Evolutionary conservation across 2,329 filamentous ascomycete genomes (phyloP), one percentile per base, ranked within the genome.

Genomic region (Penicillium olsonii): DNA sequence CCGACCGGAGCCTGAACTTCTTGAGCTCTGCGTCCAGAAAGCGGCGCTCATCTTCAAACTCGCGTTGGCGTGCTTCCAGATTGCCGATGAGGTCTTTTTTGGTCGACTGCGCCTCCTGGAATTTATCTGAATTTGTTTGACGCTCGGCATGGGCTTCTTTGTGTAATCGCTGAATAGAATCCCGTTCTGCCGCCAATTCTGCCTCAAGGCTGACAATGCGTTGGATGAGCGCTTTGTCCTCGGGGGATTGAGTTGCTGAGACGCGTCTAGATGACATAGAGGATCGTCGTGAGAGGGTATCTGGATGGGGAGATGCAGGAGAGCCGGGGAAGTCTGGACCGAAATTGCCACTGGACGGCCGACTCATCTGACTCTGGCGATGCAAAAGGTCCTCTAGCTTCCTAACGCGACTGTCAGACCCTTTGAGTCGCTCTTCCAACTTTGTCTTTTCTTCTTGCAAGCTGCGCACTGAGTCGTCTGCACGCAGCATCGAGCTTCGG

Each of bases 81-180:
- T 99, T 99, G 57, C 90, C 87, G 72, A 99, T 84, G 9, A 99
- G 82, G 68, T 97, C 94, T 61, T 88, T 88, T 70, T 99, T 99
- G 1, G 88, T 96, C 2, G 90, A 92, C 60, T 94, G 90, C 5
- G 84, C 89, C 68, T 97, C 92, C 55, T 94, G 84, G 53, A 96
- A 63, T 77, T 82, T 74, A 81, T 85, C 64, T 82, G 82, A 60
- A 83, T 80, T 60, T 76, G 81, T 65, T 82, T 83, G 58, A 79
- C 81, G 42, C 77, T 82, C 56, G 68, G 76, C 73, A 45, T 81
- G 78, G 3, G 87, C 79, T 53, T 95, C 88, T 60, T 85, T 87
- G 57, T 92, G 86, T 10, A 94, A 72, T 4, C 75, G 77, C 10
- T 82, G 78, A 0, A 84, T 80, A 1, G 79, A 81, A 50, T 92